Percentiles rank a stretch among this genome's conserved stretches.
Conservation (phyloP, 2,329 filamentous ascomycete species). For the Hypoxylon sp. region DNA sequence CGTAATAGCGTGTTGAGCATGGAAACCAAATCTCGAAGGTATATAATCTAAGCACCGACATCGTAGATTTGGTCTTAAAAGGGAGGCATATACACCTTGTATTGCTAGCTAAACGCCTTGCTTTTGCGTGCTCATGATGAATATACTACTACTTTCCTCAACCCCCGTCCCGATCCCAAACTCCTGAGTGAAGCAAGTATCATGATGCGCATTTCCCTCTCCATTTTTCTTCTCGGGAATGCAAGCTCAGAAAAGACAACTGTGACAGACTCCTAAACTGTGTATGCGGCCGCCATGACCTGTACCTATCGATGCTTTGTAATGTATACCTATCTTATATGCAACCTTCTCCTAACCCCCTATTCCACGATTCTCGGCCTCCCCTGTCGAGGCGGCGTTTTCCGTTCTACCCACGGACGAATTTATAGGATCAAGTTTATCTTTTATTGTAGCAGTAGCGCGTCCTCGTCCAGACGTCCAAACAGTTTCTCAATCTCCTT, state of each 20-base stretch:
- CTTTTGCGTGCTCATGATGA: background rate
- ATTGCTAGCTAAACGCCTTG: background rate
- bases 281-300: background rate
- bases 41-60: no score
- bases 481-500: constrained; percentile 69
- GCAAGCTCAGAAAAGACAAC: background rate
- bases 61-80: background rate
- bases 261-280: background rate
- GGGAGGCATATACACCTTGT: background rate
- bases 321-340: constrained; percentile 11
- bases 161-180: background rate
- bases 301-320: constrained; percentile 10
- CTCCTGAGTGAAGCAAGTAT: background rate
- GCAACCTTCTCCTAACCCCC: background rate
- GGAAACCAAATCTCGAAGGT: no score
- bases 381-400: background rate
- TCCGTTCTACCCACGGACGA: background rate
- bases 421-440: background rate
- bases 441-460: constrained; percentile 65
- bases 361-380: background rate
- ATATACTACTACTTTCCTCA: background rate
- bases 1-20: no score
- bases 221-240: background rate
- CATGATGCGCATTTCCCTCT: background rate
- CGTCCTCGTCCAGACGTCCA: constrained; percentile 68